Conservation (phyloP, 495 filamentous ascomycete species). For the Podospora didyma region DNA sequence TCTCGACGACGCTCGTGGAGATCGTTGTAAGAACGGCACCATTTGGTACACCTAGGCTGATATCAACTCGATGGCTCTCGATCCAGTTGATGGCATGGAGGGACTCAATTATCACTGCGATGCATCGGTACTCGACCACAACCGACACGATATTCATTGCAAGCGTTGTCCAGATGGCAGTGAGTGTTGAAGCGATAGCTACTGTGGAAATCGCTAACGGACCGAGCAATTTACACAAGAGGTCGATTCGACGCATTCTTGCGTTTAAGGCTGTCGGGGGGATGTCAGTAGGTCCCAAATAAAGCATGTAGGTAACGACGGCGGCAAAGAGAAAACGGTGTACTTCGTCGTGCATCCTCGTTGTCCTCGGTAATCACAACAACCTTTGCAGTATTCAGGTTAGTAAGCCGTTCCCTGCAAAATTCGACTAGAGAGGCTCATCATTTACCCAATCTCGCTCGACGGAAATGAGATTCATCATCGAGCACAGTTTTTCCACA, state of each 20-base stretch:
- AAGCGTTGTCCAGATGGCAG: conserved; percentile 34
- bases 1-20: no score
- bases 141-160: conserved; percentile 41
- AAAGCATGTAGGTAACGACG: background rate
- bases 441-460: conserved; percentile 60
- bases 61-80: no score
- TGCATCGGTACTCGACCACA: conserved; percentile 53
- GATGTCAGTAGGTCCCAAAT: no score
- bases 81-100: no score
- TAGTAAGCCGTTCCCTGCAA: background rate
- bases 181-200: conserved; percentile 25
- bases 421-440: no score
- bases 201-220: conserved; percentile 55
- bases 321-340: background rate
- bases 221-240: conserved; percentile 65
- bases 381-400: conserved; percentile 2
- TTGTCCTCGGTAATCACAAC: conserved; percentile 30
- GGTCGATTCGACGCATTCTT: conserved; percentile 66
- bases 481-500: conserved; percentile 51
- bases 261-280: conserved; percentile 54
- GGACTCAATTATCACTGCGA: no score
- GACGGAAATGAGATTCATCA: conserved; percentile 57
- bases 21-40: conserved; percentile 12
- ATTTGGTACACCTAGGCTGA: conserved; percentile 33
- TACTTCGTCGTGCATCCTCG: conserved; percentile 7